A percentile compares a stretch with the other conserved stretches of the same genome.
Evolutionary conservation across 2,329 filamentous ascomycete species (phyloP).

Genomic region (Fusarium sarcochroum): DNA sequence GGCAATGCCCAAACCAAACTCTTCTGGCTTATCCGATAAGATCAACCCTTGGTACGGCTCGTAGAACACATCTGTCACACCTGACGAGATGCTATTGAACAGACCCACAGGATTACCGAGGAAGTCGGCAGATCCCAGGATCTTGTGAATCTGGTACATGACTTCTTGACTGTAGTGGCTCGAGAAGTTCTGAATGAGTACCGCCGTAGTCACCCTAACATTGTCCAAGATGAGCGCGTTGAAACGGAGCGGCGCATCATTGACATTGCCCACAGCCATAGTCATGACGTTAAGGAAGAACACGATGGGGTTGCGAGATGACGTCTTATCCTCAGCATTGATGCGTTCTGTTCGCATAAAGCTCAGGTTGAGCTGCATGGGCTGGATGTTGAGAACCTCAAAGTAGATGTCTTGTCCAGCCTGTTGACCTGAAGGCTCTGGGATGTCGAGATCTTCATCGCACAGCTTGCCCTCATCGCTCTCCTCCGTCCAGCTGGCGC

Average conservation of each 20-base stretch:
- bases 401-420: slow-evolving; percentile 97
- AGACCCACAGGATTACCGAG: slow-evolving; percentile 96
- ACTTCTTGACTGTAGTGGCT: slow-evolving; percentile 98
- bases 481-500: slow-evolving; percentile 79
- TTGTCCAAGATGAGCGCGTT: slow-evolving; percentile 97
- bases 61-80: slow-evolving; percentile 98
- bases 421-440: slow-evolving; percentile 88
- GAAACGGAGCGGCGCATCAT: slow-evolving; percentile 93
- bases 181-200: slow-evolving; percentile 87
- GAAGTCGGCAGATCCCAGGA: slow-evolving; percentile 97
- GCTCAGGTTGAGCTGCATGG: slow-evolving; percentile 97
- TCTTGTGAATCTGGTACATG: slow-evolving; percentile 95
- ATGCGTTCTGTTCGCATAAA: slow-evolving; percentile 97
- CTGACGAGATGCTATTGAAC: slow-evolving; percentile 98
- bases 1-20: slow-evolving; percentile 93
- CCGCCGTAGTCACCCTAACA: slow-evolving; percentile 87
- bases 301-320: slow-evolving; percentile 94
- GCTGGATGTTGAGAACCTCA: slow-evolving; percentile 95
- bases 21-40: slow-evolving; percentile 94
- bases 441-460: slow-evolving; percentile 90
- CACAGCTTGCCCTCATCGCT: slow-evolving; percentile 88
- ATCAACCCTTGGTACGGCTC: slow-evolving; percentile 98
- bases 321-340: slow-evolving; percentile 95
- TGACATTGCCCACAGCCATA: slow-evolving; percentile 99
- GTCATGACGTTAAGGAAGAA: slow-evolving; percentile 99